Base-by-base conservation (phyloP, 768 basidiomycete species). In the Russula dissimulans region DNA sequence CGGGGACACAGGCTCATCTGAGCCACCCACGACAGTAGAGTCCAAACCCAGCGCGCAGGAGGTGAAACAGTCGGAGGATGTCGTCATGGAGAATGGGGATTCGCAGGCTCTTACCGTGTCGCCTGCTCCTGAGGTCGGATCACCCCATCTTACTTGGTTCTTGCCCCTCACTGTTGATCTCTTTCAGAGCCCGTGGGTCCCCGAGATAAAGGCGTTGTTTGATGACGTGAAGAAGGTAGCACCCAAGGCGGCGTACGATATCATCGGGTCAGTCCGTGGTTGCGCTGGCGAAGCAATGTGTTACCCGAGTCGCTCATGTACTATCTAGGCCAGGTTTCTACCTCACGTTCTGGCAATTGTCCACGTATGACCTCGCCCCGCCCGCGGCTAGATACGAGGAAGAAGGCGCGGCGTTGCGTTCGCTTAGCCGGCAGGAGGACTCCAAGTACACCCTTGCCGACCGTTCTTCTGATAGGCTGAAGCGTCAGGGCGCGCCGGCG, bases 281-380 rank as follows among this genome's bases (percentile, higher is more conserved):
- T 42, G 43, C 31, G 62, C 32, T 52, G 67, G 61, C 64, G 43
- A 42, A 52, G 42, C 47, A 34, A 38, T 8, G 61, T 50, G 22
- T 26, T 26, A 26, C 18, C 11, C 41, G 31, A 14, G 29, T 54
- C 26, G 54, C 60, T 56, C 45, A 54, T 53, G 26, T 49, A 26
- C 34, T 12, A 56, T 46, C 31, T 65, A 97, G 95, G 3, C 86
- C 93, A 32, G 89, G 85, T 3, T 98, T 99, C 74, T 97, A 94
- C 68, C 73, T 91, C 48, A 93, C 95, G 3, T 99, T 97, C 75
- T 99, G 97, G 97, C 95, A 97, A 71, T 73, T 98, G 54, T 88
- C 91, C 0, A 87, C 89, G 38, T 91, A 93, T 67, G 97, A 99
- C 71, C 78, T 98, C 38, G 75, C 82, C 0, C 87, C 90, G 12